Percentiles rank a stretch among this genome's conserved stretches.
Conservation (phyloP, 768 basidiomycete species). For the Phanerochaete carnosa region DNA sequence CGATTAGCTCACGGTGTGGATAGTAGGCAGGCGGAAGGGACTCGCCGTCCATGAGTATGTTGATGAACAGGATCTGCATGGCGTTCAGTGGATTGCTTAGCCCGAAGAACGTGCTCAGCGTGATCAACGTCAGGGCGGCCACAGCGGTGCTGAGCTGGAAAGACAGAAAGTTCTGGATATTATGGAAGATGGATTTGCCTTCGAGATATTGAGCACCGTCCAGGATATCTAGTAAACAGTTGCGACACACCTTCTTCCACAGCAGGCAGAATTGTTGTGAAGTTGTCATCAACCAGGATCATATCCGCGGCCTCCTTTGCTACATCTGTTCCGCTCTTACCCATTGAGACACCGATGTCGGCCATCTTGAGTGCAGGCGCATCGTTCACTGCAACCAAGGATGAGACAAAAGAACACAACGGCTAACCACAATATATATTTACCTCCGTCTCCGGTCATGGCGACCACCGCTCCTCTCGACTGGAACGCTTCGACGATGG, state of each 20-base stretch:
- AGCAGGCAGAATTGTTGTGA: slow-evolving; percentile 90
- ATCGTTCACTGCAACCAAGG: slow-evolving; percentile 68
- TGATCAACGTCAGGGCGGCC: slow-evolving; percentile 92
- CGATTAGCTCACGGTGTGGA: not conserved
- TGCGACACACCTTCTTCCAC: slow-evolving; percentile 87
- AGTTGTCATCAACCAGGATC: slow-evolving; percentile 96
- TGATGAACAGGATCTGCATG: slow-evolving; percentile 99
- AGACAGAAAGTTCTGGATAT: slow-evolving; percentile 95
- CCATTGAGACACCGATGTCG: slow-evolving; percentile 97
- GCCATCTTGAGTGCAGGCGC: slow-evolving; percentile 97
- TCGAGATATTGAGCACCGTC: slow-evolving; percentile 10
- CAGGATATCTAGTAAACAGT: not conserved
- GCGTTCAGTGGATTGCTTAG: slow-evolving; percentile 92
- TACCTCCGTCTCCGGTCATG: slow-evolving; percentile 97
- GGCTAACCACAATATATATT: slow-evolving; percentile 21
- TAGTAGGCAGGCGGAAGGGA: slow-evolving; percentile 5
- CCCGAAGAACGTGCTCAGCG: slow-evolving; percentile 86
- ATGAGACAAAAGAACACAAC: slow-evolving; percentile 5
- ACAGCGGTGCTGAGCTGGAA: slow-evolving; percentile 99
- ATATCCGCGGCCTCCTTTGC: slow-evolving; percentile 98
- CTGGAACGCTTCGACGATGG: slow-evolving; percentile 93
- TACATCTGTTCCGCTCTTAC: slow-evolving; percentile 97
- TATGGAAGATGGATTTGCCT: slow-evolving; percentile 98
- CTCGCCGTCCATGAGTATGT: slow-evolving; percentile 96
- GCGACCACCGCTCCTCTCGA: slow-evolving; percentile 85